Conservation (phyloP, 768 basidiomycete genomes). For the Trametes cingulata region DNA sequence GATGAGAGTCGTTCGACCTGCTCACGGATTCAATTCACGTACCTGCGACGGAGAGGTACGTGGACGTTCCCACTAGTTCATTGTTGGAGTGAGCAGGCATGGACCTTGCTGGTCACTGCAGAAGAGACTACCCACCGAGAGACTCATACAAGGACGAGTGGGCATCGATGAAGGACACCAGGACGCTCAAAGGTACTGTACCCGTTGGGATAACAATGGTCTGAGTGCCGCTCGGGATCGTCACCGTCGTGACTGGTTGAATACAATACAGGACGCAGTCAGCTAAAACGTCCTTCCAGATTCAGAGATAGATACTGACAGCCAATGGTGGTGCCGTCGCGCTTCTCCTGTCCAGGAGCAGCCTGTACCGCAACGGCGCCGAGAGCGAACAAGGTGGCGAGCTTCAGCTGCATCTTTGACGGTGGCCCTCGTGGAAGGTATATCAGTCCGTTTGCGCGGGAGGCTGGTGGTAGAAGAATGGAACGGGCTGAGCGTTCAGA, state of each 20-base stretch:
- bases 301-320: slow-evolving; percentile 4
- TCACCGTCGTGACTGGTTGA: neutral
- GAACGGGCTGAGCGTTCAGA: no score
- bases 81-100: no score
- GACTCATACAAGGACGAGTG: slow-evolving; percentile 2
- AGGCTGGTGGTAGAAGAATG: no score
- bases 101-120: no score
- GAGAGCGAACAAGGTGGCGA: neutral
- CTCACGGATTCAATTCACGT: neutral
- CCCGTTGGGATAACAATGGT: neutral
- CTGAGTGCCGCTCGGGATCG: neutral
- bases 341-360: neutral
- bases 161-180: slow-evolving; percentile 2
- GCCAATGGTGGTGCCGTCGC: neutral
- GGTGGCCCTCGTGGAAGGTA: neutral
- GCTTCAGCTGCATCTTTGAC: neutral
- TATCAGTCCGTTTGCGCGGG: no score
- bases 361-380: slow-evolving; percentile 1
- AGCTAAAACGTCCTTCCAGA: no score
- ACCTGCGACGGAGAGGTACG: slow-evolving; percentile 2
- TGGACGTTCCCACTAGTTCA: slow-evolving; percentile 2
- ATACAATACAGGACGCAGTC: no score
- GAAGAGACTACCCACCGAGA: neutral
- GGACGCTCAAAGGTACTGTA: neutral
- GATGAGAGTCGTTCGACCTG: neutral